These are phyloP conservation scores for Dictyostelium discoideum DNA, from an alignment of 78 protist genomes.

Conservation along the genomic window DNA sequence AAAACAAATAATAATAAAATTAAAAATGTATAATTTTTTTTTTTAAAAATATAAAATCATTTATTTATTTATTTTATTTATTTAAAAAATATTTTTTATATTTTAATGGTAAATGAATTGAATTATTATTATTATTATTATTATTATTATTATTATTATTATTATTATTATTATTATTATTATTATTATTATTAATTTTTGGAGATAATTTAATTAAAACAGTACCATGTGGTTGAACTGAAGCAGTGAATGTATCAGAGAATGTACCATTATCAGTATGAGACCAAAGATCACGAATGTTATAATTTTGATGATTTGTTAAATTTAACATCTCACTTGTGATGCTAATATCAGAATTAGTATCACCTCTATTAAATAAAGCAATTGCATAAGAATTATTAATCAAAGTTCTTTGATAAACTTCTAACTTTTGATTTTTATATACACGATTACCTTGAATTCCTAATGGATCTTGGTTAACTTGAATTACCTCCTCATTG, in stretches of 20 bases:
- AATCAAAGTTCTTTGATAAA: slow-evolving; percentile 45
- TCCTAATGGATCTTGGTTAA: slow-evolving; percentile 87
- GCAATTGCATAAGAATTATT: slow-evolving; percentile 13
- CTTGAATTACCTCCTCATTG: slow-evolving; percentile 76
- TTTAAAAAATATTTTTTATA: not conserved
- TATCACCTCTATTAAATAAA: slow-evolving; percentile 43
- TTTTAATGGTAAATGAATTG: not conserved
- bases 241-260: not conserved
- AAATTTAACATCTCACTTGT: slow-evolving; percentile 6
- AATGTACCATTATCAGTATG: slow-evolving; percentile 16
- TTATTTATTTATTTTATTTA: not conserved
- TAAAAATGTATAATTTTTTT: not conserved
- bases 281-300: slow-evolving; percentile 27
- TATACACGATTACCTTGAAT: slow-evolving; percentile 57
- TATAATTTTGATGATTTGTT: not conserved
- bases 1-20: too few species aligned
- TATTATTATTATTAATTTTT: not conserved
- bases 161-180: not conserved
- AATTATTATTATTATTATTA: not conserved
- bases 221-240: not conserved
- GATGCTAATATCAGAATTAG: not conserved
- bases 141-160: not conserved
- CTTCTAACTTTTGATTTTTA: not conserved
- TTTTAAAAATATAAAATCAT: too few species aligned
- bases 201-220: slow-evolving; percentile 25